These are phyloP conservation scores for Saturnispora ahearnii DNA, from an alignment of 805 yeast genomes.

Conservation along the genomic window DNA sequence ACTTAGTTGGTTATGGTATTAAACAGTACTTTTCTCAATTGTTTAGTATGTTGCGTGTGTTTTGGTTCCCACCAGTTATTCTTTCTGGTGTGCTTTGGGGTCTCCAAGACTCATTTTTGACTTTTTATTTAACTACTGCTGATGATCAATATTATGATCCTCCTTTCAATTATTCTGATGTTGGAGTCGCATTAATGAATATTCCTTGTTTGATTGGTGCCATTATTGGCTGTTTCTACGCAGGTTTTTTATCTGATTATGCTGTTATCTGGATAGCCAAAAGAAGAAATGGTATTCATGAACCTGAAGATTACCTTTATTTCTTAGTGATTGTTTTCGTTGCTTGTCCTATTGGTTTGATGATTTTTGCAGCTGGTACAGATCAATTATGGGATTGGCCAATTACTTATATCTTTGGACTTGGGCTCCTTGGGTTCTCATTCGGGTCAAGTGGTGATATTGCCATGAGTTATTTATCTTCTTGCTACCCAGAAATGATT, in stretches of 20 bases:
- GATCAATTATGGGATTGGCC: conserved; percentile 46
- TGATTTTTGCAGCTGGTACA: conserved; percentile 60
- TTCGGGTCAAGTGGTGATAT: conserved; percentile 68
- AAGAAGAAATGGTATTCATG: conserved; percentile 50
- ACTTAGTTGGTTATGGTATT: conserved; percentile 54
- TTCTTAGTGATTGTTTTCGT: conserved; percentile 47
- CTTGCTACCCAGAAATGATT: conserved; percentile 59
- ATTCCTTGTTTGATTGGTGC: conserved; percentile 64
- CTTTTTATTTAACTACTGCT: conserved; percentile 67
- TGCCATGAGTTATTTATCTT: conserved; percentile 60
- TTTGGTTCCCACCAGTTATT: conserved; percentile 55
- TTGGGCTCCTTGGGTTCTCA: conserved; percentile 59
- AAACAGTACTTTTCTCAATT: conserved; percentile 54
- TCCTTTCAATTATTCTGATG: conserved; percentile 58
- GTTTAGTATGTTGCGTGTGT: conserved; percentile 42
- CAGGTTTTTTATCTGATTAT: conserved; percentile 51
- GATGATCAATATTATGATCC: conserved; percentile 56
- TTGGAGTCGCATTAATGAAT: conserved; percentile 69
- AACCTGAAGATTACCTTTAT: conserved; percentile 58
- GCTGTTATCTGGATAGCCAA: conserved; percentile 55
- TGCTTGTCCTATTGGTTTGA: conserved; percentile 52
- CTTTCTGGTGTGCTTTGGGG: conserved; percentile 74
- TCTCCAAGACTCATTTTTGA: conserved; percentile 64
- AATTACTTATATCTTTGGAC: conserved; percentile 44
- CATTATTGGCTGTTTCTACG: conserved; percentile 54